Conservation (phyloP, 805 yeast genomes). For the Metschnikowia borealis region DNA sequence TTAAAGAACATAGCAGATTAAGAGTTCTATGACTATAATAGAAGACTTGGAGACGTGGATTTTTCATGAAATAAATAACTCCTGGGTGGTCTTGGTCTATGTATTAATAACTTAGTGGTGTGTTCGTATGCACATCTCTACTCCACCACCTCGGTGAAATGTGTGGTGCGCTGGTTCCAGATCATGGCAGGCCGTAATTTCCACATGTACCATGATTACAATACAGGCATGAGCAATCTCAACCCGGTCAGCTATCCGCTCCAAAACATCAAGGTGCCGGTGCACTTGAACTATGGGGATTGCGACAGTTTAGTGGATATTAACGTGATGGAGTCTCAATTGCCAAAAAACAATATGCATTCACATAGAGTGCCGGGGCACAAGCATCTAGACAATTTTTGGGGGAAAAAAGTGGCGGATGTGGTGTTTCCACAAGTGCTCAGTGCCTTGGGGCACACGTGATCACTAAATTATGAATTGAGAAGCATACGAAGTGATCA, state of each 20-base stretch:
- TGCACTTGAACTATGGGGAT: constrained; percentile 75
- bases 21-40: too few relatives aligned
- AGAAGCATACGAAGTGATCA: too few relatives aligned
- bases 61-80: too few relatives aligned
- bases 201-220: constrained; percentile 80
- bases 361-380: constrained; percentile 60
- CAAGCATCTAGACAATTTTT: constrained; percentile 86
- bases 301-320: constrained; percentile 85
- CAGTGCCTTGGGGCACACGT: constrained; percentile 6
- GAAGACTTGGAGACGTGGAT: too few relatives aligned
- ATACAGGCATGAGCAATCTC: constrained; percentile 21
- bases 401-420: constrained; percentile 67
- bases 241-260: constrained; percentile 39
- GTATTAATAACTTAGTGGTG: constrained; percentile 29
- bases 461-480: too few relatives aligned
- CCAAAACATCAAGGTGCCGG: constrained; percentile 51
- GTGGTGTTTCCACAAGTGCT: constrained; percentile 33
- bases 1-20: too few relatives aligned
- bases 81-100: too few relatives aligned
- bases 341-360: constrained; percentile 52
- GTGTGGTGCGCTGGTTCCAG: constrained; percentile 51
- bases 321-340: constrained; percentile 60
- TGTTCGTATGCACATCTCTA: constrained; percentile 84
- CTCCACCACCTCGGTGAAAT: constrained; percentile 86
- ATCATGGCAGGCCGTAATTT: constrained; percentile 59